A percentile compares a stretch with the other conserved stretches of the same genome.
Evolutionary conservation across 2,329 filamentous ascomycete species (phyloP).

Genomic region (Trichophyton mentagrophytes): DNA sequence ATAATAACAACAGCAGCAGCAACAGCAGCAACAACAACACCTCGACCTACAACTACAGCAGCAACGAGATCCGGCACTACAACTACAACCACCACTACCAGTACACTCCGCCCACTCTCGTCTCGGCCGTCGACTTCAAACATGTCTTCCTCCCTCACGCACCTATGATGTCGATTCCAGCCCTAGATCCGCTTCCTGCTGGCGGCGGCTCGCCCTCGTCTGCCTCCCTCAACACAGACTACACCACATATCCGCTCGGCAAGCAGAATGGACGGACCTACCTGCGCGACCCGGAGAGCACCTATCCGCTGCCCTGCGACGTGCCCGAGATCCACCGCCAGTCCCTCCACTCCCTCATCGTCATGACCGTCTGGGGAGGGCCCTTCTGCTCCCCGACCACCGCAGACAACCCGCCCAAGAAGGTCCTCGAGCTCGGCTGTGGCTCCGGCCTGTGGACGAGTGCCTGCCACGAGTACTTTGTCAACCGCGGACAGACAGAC

Average conservation of each 20-base stretch:
- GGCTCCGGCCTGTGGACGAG: slow-evolving; percentile 83
- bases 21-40: background rate
- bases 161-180: slow-evolving; percentile 12
- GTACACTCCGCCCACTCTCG: slow-evolving; percentile 1
- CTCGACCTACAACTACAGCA: background rate
- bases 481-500: slow-evolving; percentile 51
- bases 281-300: slow-evolving; percentile 56
- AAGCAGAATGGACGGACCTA: slow-evolving; percentile 71
- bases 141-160: slow-evolving; percentile 19
- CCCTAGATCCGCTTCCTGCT: slow-evolving; percentile 9
- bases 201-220: slow-evolving; percentile 24
- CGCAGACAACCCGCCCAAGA: slow-evolving; percentile 54
- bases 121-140: slow-evolving; percentile 6
- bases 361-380: slow-evolving; percentile 67
- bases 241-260: slow-evolving; percentile 46
- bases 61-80: background rate
- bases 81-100: slow-evolving; percentile 3
- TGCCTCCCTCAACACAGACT: slow-evolving; percentile 24
- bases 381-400: slow-evolving; percentile 62
- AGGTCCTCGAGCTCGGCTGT: slow-evolving; percentile 76
- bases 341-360: slow-evolving; percentile 66
- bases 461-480: slow-evolving; percentile 70
- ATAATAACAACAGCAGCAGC: background rate
- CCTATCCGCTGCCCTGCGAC: slow-evolving; percentile 82
- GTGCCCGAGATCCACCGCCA: slow-evolving; percentile 78